Percentiles rank a stretch among this genome's conserved stretches.
These are phyloP conservation scores for Wickerhamiella kurtzmanii DNA, from an alignment of 805 yeast species.

Conservation along the genomic window DNA sequence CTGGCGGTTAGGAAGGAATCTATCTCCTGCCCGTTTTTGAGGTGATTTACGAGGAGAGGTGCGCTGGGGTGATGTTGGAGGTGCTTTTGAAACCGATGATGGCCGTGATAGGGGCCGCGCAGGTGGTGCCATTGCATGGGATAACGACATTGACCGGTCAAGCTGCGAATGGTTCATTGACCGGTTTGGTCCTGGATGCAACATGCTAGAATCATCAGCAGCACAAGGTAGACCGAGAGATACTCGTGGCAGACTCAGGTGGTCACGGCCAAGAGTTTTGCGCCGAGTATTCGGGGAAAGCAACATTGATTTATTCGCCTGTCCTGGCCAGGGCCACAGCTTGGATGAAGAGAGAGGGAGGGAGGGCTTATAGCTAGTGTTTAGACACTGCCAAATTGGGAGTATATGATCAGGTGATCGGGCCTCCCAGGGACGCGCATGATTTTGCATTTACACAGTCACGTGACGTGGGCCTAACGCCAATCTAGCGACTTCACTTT, in stretches of 20 bases:
- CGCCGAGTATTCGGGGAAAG: neutral
- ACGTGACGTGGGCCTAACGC: no score
- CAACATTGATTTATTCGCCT: no score
- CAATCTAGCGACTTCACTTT: no score
- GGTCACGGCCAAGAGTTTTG: no score
- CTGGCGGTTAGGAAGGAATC: conserved; percentile 3
- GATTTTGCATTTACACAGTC: no score
- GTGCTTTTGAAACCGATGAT: neutral
- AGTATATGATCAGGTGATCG: no score
- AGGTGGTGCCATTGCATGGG: neutral
- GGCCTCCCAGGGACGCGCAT: no score
- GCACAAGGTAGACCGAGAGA: neutral
- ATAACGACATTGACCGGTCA: neutral
- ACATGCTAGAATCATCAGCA: neutral
- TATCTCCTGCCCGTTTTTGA: conserved; percentile 1
- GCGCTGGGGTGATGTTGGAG: neutral
- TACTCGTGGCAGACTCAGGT: neutral
- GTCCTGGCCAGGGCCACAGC: no score
- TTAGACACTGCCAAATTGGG: neutral
- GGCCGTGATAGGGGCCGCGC: neutral
- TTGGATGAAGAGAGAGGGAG: no score
- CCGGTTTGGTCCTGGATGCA: neutral
- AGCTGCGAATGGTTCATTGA: neutral
- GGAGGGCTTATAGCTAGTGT: no score
- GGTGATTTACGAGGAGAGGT: conserved; percentile 1